Base-by-base conservation (phyloP, 202 grass and related monocot species). In the Musa balbisiana region DNA sequence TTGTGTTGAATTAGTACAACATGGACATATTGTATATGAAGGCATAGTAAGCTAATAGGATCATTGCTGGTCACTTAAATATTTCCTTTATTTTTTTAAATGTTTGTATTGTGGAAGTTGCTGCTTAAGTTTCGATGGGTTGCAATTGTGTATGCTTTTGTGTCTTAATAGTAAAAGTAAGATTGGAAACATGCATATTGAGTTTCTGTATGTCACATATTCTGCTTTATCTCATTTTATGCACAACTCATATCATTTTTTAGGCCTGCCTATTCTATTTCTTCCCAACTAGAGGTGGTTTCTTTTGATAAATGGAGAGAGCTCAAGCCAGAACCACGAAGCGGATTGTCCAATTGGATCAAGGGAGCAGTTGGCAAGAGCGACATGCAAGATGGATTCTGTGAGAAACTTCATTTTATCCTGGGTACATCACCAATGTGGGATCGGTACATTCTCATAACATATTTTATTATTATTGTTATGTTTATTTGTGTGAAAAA, bases 351-450 rank as follows among this genome's bases (percentile, higher is more conserved):
- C 63, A 86, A 82, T 56, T 98, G 94, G 94, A 82, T 98, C 78
- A 98, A 98, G 88, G 88, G 86, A 80, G 86, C 90, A 81, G 85
- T 93, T 85, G 87, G 84, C 84, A 93, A 86, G 72, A 78, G 77
- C 73, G 87, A 87, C 49, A 85, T 75, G 76, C 90, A 87, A 76
- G 86, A 91, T 84, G 78, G 59, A 1, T 63, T 84, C 25, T 74
- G 82, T 85, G 86, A 89, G 81, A 98, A 92, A 72, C 82, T 98
- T 53, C 51, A 86, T 79, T 89, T 77, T 75, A 91, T 93, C 79
- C 84, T 98, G 20, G 88, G 86, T 59, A 87, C 94, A 67, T 91
- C 94, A 12, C 94, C 94, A 70, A 93, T 93, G 87, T 93, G 94
- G 90, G 94, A 98, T 82, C 84, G 94, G 90, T 98, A 84, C 74